phyloP scores from a whole-genome alignment of 139 green algal species.

The Haematococcus sp. region DNA sequence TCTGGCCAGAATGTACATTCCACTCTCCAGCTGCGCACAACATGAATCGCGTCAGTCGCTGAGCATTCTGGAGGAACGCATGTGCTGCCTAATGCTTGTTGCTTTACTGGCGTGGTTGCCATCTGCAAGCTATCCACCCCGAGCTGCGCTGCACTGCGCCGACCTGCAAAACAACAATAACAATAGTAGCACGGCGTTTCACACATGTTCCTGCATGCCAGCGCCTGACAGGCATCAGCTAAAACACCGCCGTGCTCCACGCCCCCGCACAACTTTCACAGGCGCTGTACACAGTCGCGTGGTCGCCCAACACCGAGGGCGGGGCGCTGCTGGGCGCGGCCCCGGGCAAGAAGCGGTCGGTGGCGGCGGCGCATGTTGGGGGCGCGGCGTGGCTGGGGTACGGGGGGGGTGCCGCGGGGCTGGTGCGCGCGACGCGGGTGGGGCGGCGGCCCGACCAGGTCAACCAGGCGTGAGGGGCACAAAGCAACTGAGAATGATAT shows the following conservation, averaged over 20 bases:
- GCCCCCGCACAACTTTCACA: not conserved
- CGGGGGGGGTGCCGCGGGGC: not conserved
- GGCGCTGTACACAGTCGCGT: conserved; percentile 2
- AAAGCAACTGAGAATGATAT: not conserved
- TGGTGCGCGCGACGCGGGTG: not conserved
- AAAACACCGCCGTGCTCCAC: not conserved
- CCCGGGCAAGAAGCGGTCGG: not conserved
- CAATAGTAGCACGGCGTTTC: too few relatives aligned
- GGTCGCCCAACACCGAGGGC: conserved; percentile 2
- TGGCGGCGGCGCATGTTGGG: not conserved
- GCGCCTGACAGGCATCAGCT: not conserved
- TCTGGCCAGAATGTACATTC: too few relatives aligned
- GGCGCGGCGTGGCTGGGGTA: conserved; percentile 1
- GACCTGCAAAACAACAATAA: too few relatives aligned
- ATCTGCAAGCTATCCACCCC: too few relatives aligned
- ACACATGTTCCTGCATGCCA: too few relatives aligned
- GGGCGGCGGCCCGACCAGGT: not conserved
- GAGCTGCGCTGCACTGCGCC: too few relatives aligned
- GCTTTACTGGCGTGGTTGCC: too few relatives aligned
- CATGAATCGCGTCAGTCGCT: too few relatives aligned
- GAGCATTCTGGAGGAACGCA: too few relatives aligned
- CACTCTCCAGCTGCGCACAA: too few relatives aligned
- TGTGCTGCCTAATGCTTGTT: too few relatives aligned
- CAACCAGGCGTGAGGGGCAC: not conserved
- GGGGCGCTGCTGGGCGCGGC: not conserved